phyloP scores from a whole-genome alignment of 2,329 filamentous ascomycete genomes.

The Clarireedia homoeocarpa region DNA sequence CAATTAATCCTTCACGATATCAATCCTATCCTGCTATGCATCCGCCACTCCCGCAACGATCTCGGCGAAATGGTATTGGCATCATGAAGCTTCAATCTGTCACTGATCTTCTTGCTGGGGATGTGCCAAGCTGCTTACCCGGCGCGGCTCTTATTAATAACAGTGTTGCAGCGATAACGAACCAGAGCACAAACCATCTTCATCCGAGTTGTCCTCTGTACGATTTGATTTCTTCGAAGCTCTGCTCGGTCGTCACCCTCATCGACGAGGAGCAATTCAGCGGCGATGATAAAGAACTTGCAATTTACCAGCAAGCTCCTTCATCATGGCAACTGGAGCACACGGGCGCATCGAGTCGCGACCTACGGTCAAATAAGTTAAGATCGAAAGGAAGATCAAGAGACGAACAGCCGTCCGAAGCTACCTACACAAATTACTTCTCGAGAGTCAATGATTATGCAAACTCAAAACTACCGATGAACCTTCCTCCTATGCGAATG shows the following conservation, averaged over 20 bases:
- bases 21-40: slow-evolving; percentile 2
- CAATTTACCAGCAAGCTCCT: slow-evolving; percentile 18
- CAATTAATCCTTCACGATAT: slow-evolving; percentile 7
- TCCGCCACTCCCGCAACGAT: slow-evolving; percentile 11
- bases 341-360: slow-evolving; percentile 9
- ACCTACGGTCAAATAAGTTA: slow-evolving; percentile 20
- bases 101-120: slow-evolving; percentile 29
- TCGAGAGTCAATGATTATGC: slow-evolving; percentile 71
- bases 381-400: slow-evolving; percentile 29
- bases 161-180: slow-evolving; percentile 36
- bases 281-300: slow-evolving; percentile 47
- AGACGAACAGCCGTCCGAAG: slow-evolving; percentile 31
- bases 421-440: slow-evolving; percentile 51
- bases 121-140: slow-evolving; percentile 31
- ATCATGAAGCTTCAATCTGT: slow-evolving; percentile 23
- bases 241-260: slow-evolving; percentile 61
- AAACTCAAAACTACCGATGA: slow-evolving; percentile 64
- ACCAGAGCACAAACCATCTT: slow-evolving; percentile 36
- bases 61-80: slow-evolving; percentile 9
- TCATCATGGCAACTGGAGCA: slow-evolving; percentile 20
- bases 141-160: slow-evolving; percentile 35
- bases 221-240: slow-evolving; percentile 52
- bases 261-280: slow-evolving; percentile 57
- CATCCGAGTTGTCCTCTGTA: slow-evolving; percentile 42
- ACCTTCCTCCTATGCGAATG: slow-evolving; percentile 61